Percentiles rank a stretch among this genome's conserved stretches.
phyloP scores from a whole-genome alignment of 495 filamentous ascomycete species.

The Penicillium parvum region DNA sequence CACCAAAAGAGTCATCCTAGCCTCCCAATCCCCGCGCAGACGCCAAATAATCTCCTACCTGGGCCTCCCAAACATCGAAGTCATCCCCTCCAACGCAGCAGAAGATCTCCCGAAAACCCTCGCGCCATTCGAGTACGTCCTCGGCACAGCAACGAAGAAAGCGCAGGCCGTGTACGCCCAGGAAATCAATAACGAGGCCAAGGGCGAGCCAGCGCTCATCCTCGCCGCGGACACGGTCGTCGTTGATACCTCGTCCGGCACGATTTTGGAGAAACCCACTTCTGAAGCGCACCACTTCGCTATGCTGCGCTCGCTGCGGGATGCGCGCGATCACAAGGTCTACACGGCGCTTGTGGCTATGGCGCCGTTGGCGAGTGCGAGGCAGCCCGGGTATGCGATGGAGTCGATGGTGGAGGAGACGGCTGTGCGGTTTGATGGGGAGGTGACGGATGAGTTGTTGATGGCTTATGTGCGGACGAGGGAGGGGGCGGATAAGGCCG shows the following conservation, averaged over 20 bases:
- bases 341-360: constrained; percentile 79
- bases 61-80: constrained; percentile 72
- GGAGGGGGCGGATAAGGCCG: constrained; percentile 94
- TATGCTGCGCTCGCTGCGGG: constrained; percentile 77
- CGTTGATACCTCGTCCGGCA: constrained; percentile 55
- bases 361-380: constrained; percentile 68
- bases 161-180: constrained; percentile 70
- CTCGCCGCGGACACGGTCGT: constrained; percentile 92
- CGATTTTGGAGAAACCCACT: constrained; percentile 85
- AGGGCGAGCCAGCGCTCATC: constrained; percentile 75
- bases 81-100: constrained; percentile 71
- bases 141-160: constrained; percentile 80
- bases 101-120: constrained; percentile 82
- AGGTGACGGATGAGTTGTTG: constrained; percentile 76
- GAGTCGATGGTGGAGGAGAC: constrained; percentile 85
- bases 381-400: constrained; percentile 78
- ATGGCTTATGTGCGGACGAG: constrained; percentile 82
- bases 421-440: constrained; percentile 68
- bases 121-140: constrained; percentile 83
- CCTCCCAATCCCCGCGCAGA: constrained; percentile 80
- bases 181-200: constrained; percentile 53
- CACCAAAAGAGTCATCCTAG: constrained; percentile 75
- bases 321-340: constrained; percentile 68
- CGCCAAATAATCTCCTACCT: constrained; percentile 71
- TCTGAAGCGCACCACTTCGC: constrained; percentile 72